Conservation (phyloP, 2,329 filamentous ascomycete species). For the Tothia fuscella region DNA sequence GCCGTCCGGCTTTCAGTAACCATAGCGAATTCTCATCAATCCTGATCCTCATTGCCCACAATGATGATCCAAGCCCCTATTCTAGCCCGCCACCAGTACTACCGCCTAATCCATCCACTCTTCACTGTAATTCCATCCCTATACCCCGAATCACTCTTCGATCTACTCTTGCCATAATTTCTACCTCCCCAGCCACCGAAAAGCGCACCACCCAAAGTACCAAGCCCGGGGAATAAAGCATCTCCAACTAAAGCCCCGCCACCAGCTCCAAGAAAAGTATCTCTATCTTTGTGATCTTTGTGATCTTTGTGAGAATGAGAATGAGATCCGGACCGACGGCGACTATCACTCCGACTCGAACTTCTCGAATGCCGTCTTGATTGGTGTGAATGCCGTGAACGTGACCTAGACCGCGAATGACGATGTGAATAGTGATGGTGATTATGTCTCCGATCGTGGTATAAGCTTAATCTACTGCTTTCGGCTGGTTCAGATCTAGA, state of each 20-base stretch:
- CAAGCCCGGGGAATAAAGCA: slow-evolving; percentile 30
- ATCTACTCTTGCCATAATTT: slow-evolving; percentile 3
- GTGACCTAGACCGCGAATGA: slow-evolving; percentile 10
- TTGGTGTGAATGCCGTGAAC: slow-evolving; percentile 13
- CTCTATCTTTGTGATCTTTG: slow-evolving; percentile 15
- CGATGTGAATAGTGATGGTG: slow-evolving; percentile 13
- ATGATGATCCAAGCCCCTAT: too few species aligned
- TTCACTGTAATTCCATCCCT: slow-evolving; percentile 8
- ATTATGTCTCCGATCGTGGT: slow-evolving; percentile 11
- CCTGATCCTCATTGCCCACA: too few species aligned
- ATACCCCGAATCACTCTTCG: neutral
- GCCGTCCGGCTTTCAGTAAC: too few species aligned
- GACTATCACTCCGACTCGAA: slow-evolving; percentile 3
- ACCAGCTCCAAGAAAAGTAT: slow-evolving; percentile 33
- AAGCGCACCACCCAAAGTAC: slow-evolving; percentile 4
- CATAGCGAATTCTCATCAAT: too few species aligned
- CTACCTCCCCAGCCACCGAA: slow-evolving; percentile 5
- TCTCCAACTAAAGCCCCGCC: slow-evolving; percentile 33
- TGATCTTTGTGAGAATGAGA: slow-evolving; percentile 3
- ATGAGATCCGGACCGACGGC: slow-evolving; percentile 9
- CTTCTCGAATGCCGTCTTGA: slow-evolving; percentile 12
- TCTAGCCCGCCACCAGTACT: too few species aligned
- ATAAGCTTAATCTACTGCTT: slow-evolving; percentile 1
- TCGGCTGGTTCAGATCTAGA: slow-evolving; percentile 8
- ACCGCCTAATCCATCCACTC: slow-evolving; percentile 3